A percentile compares a stretch with the other conserved stretches of the same genome.
phyloP scores from a whole-genome alignment of 441 rosid genomes.

The Brassica balearica region DNA sequence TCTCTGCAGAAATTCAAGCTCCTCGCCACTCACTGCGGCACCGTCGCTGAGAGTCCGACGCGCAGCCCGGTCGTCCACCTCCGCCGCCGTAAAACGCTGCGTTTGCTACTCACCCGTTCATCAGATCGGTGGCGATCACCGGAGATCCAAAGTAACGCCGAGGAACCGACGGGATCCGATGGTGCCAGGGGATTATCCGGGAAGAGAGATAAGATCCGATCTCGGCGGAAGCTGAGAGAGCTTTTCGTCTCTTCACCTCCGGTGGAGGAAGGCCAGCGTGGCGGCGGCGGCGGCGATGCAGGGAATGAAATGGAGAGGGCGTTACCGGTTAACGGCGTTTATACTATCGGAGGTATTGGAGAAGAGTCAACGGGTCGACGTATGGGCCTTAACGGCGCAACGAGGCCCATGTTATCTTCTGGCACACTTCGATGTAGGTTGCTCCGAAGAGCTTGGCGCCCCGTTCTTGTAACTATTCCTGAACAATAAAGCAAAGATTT shows the following conservation, averaged over 20 bases:
- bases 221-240: conserved; percentile 71
- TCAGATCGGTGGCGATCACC: conserved; percentile 55
- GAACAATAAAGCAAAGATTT: conserved; percentile 50
- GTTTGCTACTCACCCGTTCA: conserved; percentile 68
- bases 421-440: conserved; percentile 56
- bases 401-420: conserved; percentile 45
- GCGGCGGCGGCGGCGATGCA: conserved; percentile 28
- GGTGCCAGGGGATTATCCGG: conserved; percentile 6
- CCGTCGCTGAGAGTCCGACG: conserved; percentile 72
- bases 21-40: conserved; percentile 72
- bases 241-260: conserved; percentile 84
- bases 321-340: conserved; percentile 34
- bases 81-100: conserved; percentile 87
- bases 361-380: conserved; percentile 35
- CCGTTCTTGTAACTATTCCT: conserved; percentile 78
- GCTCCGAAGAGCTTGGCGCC: conserved; percentile 87
- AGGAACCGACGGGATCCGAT: conserved; percentile 42
- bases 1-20: conserved; percentile 78
- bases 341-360: conserved; percentile 22
- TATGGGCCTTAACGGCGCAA: conserved; percentile 41
- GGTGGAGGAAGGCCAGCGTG: conserved; percentile 47
- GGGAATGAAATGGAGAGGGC: conserved; percentile 17
- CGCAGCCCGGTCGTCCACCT: conserved; percentile 74
- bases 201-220: conserved; percentile 48
- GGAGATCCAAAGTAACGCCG: conserved; percentile 30